A percentile compares a stretch with the other conserved stretches of the same genome.
These are phyloP conservation scores for Diaporthe nobilis DNA, from an alignment of 2,329 filamentous ascomycete species.

Conservation along the genomic window DNA sequence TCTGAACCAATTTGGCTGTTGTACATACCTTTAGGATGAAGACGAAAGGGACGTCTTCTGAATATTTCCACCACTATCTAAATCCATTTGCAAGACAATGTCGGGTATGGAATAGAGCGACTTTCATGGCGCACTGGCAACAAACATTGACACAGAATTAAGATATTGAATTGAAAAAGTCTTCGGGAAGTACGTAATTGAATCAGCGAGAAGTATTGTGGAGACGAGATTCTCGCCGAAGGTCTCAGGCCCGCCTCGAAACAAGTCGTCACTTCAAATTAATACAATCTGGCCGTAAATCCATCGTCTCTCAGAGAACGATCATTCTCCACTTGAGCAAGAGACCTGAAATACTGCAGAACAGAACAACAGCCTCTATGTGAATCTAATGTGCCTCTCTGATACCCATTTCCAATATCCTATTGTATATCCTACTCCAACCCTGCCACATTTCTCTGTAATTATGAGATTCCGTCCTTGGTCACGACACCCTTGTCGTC, in stretches of 20 bases:
- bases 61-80: background rate
- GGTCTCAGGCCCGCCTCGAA: background rate
- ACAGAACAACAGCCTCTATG: background rate
- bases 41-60: background rate
- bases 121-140: background rate
- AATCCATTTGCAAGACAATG: background rate
- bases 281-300: background rate
- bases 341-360: background rate
- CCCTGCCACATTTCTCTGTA: background rate
- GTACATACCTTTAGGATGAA: background rate
- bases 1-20: conserved; percentile 55
- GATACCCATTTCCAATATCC: too few species aligned
- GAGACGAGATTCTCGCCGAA: background rate
- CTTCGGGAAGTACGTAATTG: too few species aligned
- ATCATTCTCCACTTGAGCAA: too few species aligned
- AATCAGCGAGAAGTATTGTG: background rate
- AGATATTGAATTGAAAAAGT: too few species aligned
- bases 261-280: background rate
- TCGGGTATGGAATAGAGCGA: background rate
- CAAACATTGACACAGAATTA: background rate
- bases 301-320: background rate
- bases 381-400: background rate
- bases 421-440: background rate
- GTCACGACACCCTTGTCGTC: background rate
- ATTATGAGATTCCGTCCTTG: background rate